Evolutionary conservation across 1,139 yeast genomes (phyloP).

Genomic region (Hansenula sp.): DNA sequence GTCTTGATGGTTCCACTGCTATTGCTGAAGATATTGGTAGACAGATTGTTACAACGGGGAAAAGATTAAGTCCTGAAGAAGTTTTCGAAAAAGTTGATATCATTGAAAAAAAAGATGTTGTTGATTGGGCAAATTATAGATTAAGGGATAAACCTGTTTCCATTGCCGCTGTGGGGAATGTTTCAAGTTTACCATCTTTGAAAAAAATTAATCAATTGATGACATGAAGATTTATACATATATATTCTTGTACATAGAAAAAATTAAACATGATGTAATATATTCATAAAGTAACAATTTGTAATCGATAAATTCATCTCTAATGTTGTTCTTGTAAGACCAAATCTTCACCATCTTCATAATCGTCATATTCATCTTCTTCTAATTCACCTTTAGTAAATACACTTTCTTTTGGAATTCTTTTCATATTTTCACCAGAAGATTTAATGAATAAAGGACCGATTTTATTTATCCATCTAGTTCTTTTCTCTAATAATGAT

Average conservation of each 20-base stretch:
- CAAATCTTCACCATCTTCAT: constrained; percentile 26
- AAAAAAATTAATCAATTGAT: constrained; percentile 14
- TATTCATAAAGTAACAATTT: too few relatives aligned
- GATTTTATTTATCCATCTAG: constrained; percentile 83
- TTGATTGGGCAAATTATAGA: constrained; percentile 85
- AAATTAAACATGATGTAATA: too few relatives aligned
- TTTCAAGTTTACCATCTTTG: constrained; percentile 36
- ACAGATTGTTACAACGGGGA: constrained; percentile 93
- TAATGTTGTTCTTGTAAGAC: constrained; percentile 14
- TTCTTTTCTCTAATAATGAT: constrained; percentile 78
- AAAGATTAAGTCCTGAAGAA: constrained; percentile 85
- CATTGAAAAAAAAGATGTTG: constrained; percentile 75
- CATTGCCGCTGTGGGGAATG: constrained; percentile 86
- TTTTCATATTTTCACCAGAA: constrained; percentile 62
- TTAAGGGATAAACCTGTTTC: constrained; percentile 79
- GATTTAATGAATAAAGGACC: constrained; percentile 72
- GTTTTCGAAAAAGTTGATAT: constrained; percentile 81
- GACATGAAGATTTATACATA: background rate
- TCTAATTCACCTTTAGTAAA: constrained; percentile 54
- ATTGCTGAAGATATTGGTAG: constrained; percentile 98
- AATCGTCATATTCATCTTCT: constrained; percentile 40
- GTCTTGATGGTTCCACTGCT: constrained; percentile 93
- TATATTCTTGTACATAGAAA: background rate
- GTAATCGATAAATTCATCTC: too few relatives aligned
- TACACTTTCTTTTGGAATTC: constrained; percentile 66